These are phyloP conservation scores for Coprinopsis cinerea DNA, from an alignment of 768 basidiomycete species.

Conservation along the genomic window DNA sequence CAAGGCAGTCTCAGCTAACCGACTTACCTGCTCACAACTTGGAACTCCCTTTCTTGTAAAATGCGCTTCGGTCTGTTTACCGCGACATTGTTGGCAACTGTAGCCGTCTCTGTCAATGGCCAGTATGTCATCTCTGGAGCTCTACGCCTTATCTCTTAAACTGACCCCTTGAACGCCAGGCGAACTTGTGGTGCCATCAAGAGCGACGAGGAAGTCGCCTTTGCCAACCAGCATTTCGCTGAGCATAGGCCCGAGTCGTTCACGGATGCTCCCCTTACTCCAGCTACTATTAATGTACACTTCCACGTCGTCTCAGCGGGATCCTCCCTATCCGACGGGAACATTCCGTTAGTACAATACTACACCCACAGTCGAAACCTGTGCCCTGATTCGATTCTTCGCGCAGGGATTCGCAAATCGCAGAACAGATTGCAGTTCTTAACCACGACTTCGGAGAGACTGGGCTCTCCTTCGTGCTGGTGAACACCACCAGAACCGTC, in stretches of 20 bases:
- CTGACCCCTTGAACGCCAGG: no score
- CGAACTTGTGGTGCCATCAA: neutral
- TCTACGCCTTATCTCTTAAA: no score
- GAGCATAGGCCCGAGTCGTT: neutral
- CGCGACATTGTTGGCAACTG: no score
- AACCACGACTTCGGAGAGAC: slow-evolving; percentile 34
- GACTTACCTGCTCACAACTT: no score
- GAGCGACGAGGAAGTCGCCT: neutral
- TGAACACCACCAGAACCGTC: slow-evolving; percentile 33
- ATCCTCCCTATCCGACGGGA: slow-evolving; percentile 29
- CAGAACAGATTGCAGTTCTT: slow-evolving; percentile 31
- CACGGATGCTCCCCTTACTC: neutral
- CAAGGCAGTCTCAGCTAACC: no score
- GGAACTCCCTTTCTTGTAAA: no score
- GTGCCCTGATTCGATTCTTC: neutral
- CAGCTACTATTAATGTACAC: slow-evolving; percentile 20
- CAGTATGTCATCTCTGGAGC: no score
- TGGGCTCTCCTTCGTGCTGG: slow-evolving; percentile 36
- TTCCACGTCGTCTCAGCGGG: slow-evolving; percentile 32
- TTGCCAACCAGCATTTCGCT: neutral
- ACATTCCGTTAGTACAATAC: slow-evolving; percentile 31
- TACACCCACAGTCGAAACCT: neutral
- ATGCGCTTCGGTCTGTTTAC: no score
- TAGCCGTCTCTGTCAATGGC: no score
- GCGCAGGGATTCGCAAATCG: slow-evolving; percentile 32